phyloP scores from a whole-genome alignment of 345 rosid species.

The Laguncularia racemosa region DNA sequence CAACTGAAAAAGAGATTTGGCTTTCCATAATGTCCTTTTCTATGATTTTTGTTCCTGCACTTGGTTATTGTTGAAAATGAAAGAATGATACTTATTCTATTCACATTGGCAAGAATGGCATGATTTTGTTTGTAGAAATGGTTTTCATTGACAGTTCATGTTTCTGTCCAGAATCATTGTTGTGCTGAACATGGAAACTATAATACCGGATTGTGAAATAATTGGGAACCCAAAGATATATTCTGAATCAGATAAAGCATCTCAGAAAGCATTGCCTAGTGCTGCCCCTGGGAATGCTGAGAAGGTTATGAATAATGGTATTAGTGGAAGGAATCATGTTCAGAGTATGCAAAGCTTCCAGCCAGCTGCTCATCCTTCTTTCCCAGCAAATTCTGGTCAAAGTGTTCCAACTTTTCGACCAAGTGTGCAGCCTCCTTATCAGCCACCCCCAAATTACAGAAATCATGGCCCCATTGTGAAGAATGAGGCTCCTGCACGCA shows the following conservation, averaged over 20 bases:
- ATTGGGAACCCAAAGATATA: constrained; percentile 63
- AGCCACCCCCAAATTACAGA: constrained; percentile 67
- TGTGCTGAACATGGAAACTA: constrained; percentile 77
- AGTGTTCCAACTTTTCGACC: constrained; percentile 43
- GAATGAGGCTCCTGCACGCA: constrained; percentile 81
- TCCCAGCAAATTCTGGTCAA: constrained; percentile 37
- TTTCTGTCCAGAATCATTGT: constrained; percentile 54
- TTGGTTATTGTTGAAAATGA: too few relatives aligned
- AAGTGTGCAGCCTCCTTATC: constrained; percentile 71
- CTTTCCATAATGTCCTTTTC: too few relatives aligned
- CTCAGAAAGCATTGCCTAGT: constrained; percentile 32
- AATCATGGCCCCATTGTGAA: constrained; percentile 74
- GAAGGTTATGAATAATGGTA: constrained; percentile 21
- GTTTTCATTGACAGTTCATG: constrained; percentile 3
- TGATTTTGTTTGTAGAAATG: constrained; percentile 3
- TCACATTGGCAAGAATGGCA: too few relatives aligned
- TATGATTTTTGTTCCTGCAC: too few relatives aligned
- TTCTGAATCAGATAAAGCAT: constrained; percentile 30
- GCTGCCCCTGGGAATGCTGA: constrained; percentile 20
- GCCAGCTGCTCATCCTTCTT: constrained; percentile 59
- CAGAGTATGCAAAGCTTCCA: constrained; percentile 31
- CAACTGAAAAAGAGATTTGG: too few relatives aligned
- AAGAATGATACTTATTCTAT: too few relatives aligned
- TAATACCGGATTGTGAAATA: constrained; percentile 55
- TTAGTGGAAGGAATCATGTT: constrained; percentile 6